Percentiles rank a stretch among this genome's conserved stretches.
These are phyloP conservation scores for Cyclotella kingstonii DNA, from an alignment of 108 stramenopile species.

Conservation along the genomic window DNA sequence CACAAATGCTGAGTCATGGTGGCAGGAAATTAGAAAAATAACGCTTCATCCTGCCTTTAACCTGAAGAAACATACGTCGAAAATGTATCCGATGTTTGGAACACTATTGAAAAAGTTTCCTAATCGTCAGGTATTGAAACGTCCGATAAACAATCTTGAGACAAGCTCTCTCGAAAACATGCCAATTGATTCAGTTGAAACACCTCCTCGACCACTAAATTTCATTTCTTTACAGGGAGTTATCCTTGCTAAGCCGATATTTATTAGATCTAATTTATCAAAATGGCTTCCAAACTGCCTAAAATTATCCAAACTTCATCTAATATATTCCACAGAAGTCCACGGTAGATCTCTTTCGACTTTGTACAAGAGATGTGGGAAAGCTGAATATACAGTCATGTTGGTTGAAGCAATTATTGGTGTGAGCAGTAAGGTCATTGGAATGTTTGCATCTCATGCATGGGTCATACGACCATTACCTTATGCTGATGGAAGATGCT, in stretches of 20 bases:
- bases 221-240: conserved; percentile 26
- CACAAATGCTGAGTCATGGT: conserved; percentile 31
- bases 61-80: conserved; percentile 58
- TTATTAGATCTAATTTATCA: conserved; percentile 54
- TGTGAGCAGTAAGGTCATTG: conserved; percentile 46
- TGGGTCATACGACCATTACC: conserved; percentile 59
- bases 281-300: conserved; percentile 69
- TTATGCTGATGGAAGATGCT: conserved; percentile 80
- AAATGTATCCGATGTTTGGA: conserved; percentile 71
- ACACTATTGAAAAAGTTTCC: conserved; percentile 58
- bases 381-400: conserved; percentile 64
- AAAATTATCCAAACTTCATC: conserved; percentile 70
- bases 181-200: conserved; percentile 25
- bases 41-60: conserved; percentile 40
- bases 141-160: conserved; percentile 72
- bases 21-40: conserved; percentile 33
- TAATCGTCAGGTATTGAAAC: conserved; percentile 56
- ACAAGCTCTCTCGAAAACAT: conserved; percentile 48
- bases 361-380: conserved; percentile 56
- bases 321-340: conserved; percentile 74
- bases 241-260: conserved; percentile 53
- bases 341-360: conserved; percentile 76
- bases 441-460: conserved; percentile 78
- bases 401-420: conserved; percentile 59
- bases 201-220: conserved; percentile 44